Evolutionary conservation across 2,329 filamentous ascomycete species (phyloP), one percentile per base, ranked within the genome.

Genomic region (Venturia effusa): DNA sequence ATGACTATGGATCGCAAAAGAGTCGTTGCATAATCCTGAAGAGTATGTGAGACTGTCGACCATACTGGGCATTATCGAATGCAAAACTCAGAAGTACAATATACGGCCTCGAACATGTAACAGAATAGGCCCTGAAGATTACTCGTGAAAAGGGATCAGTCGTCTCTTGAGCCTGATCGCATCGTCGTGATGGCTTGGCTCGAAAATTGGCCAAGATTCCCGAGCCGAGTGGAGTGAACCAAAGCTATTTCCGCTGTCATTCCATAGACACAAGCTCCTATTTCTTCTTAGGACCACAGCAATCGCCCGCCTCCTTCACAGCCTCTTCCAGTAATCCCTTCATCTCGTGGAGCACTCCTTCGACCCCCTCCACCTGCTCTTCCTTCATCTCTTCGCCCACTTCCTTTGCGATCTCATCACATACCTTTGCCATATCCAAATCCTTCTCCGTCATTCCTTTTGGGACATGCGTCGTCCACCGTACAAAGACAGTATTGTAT

Each of bases 381-480:
- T 64, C 63, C n/a, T n/a, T 41, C 22, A 34, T 34, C 13, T 37
- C 32, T 60, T 54, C 43, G 5, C 64, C 64, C n/a, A 65, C 30
- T 11, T 65, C 61, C 22, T 19, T 5, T 15, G 65, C 65, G 15
- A 39, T 6, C 27, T 59, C 30, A 57, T 66, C 65, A 54, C 65
- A 66, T 10, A 63, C 22, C 54, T 30, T n/a, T 6, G 64, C 65
- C 64, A 66, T 63, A 5, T 22, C 17, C 27, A 65, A 8, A 64
- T 66, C 65, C 30, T 63, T 59, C 22, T 59, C 54, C n/a, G 63
- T 55, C 37, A 66, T n/a, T 0, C 65, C 64, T 17, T 54, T 48
- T 3, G 65, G 65, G 1, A 27, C 19, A 37, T 66, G 65, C 37
- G 65, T 66, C 24, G 64, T 66, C 65, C 65, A 66, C 15, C 65